A percentile compares a stretch with the other conserved stretches of the same genome.
Conservation (phyloP, 2,329 filamentous ascomycete species). For the Colletotrichum spinosum region DNA sequence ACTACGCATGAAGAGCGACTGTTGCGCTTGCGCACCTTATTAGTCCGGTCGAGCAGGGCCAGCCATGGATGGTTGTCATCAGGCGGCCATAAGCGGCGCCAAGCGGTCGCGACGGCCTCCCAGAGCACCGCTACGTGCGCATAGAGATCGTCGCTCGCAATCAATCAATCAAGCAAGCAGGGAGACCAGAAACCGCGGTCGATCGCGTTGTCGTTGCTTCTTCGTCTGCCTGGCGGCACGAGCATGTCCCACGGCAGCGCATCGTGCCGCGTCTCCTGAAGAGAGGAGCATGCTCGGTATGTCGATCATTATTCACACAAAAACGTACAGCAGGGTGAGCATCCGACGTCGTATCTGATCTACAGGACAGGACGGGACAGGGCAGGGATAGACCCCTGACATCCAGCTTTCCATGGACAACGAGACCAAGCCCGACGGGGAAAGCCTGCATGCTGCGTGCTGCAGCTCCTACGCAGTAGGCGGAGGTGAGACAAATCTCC, state of each 20-base stretch:
- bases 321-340: too few species aligned
- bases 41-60: too few species aligned
- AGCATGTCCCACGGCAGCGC: not conserved
- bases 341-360: slow-evolving; percentile 18
- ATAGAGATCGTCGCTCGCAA: not conserved
- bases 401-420: slow-evolving; percentile 14
- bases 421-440: slow-evolving; percentile 9
- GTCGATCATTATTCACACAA: slow-evolving; percentile 18
- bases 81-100: too few species aligned
- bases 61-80: too few species aligned
- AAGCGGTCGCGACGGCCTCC: too few species aligned
- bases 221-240: not conserved
- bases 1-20: too few species aligned
- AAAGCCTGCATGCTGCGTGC: slow-evolving; percentile 12
- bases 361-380: slow-evolving; percentile 7
- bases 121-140: too few species aligned
- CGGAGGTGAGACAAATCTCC: slow-evolving; percentile 15
- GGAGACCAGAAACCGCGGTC: not conserved
- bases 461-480: not conserved
- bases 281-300: slow-evolving; percentile 10
- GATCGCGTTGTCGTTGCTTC: slow-evolving; percentile 11
- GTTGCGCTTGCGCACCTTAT: too few species aligned
- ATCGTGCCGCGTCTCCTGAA: not conserved
- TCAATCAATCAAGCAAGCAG: not conserved
- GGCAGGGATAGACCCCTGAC: slow-evolving; percentile 1